Evolutionary conservation across 2,329 filamentous ascomycete species (phyloP), one percentile per base, ranked within the genome.

Genomic region (Penicillium sclerotigenum): DNA sequence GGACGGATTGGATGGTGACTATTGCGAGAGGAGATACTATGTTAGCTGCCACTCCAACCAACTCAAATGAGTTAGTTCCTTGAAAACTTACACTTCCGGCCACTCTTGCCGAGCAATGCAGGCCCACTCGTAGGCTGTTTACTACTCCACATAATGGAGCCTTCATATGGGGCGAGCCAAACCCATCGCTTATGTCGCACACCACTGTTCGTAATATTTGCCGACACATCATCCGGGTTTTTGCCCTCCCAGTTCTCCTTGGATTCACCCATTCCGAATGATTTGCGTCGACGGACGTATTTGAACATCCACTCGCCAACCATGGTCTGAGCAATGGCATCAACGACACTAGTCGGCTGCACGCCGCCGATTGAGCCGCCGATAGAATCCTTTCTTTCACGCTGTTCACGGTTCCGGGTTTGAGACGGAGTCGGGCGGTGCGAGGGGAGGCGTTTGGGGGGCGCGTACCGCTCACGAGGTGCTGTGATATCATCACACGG

Each of bases 251-350:
- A 80, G 22, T 60, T 66, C 18, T 75, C 73, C 51, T 74, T 74
- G 42, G 68, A 54, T 34, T 83, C 77, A 34, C 79, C 74, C 51
- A 93, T 85, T 20, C 91, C 91, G 71, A 99, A 97, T 0, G 93
- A 95, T 76, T 92, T 97, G 62, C 93, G 85, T 59, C 71, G 71
- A 54, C 71, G 71, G 28, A 80, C 74, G 58, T 80, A 80, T 60
- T 80, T 80, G 70, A 71, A 77, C 76, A 77, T 78, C 76, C 73
- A 77, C 58, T 97, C 94, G 36, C 94, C 94, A 29, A 99, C 91
- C 94, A 99, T 99, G 0, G 93, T 95, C 70, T 96, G 92, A 1
- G 94, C 92, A 73, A 99, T 97, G 4, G 94, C 91, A 76, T 97
- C 94, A 6, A 99, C 93, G 14, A 97, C 90, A 42, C 86, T 88